Evolutionary conservation across 1,284 basidiomycete species (phyloP), one percentile per base, ranked within the genome.

Genomic region (Inonotus obliquus): DNA sequence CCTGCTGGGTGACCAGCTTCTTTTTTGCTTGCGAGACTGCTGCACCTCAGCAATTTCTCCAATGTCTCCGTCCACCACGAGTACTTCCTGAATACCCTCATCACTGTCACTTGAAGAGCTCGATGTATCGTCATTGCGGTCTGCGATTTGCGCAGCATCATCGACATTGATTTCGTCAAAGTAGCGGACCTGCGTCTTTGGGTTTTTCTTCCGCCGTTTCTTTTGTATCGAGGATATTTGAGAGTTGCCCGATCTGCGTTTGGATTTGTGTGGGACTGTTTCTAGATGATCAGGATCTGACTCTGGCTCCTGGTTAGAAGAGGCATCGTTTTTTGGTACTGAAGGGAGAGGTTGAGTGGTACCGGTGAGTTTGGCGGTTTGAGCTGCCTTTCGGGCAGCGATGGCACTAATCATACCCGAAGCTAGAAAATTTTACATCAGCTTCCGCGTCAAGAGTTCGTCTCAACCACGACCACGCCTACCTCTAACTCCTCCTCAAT

Each of bases 1-100:
- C 14, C 72, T 74, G 69, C 81, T 85, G 0, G 83, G 82, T 0
- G 82, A 85, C 81, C 81, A 85, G 13, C 74, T 75, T 29, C 80
- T 74, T 66, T 69, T 23, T 11, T 23, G 25, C 23, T n/a, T 23
- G 1, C 35, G 52, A 27, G 52, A 23, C 11, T 47, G 51, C 27
- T 52, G 29, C 21, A 17, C 35, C 27, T 21, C 5, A n/a, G 32
- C 17, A 45, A 21, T 19, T 13, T 49, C 38, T 2, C 19, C 13
- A 17, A 25, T 9, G 17, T 51, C 53, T 27, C 17, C 35, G 19
- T 41, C 54, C 4, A 14, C 32, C 17, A 37, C 19, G 10, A 37
- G 27, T 11, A 35, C 45, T 23, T 49, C 53, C 6, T 27, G 35
- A 23, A 27, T 21, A 14, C 11, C 35, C 29, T 57, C 60, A 17